Base-by-base conservation (phyloP, 441 rosid genomes). In the Brassica balearica region DNA sequence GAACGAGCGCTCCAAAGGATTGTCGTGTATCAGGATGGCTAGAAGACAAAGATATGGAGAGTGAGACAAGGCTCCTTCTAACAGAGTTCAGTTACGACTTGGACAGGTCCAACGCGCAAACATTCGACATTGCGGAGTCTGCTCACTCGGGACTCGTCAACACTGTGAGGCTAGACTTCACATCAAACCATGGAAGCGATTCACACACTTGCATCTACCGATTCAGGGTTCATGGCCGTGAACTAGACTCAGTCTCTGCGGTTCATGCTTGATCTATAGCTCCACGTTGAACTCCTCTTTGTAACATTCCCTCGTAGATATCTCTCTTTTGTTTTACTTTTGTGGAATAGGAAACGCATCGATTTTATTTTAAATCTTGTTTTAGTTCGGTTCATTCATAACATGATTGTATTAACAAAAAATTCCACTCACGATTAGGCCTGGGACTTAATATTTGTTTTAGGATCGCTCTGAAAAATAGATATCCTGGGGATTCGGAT, bases 1-100 rank as follows among this genome's bases (percentile, higher is more conserved):
- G 97, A 73, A 85, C 97, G 36, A 92, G 92, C 82, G 98, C 98
- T 51, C 97, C 98, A 14, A 95, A 90, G 88, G 86, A 92, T 75
- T 90, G 97, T 38, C 87, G 91, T 59, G 87, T 91, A 63, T 85
- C 92, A 71, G 98, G 98, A 68, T 95, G 97, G 98, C 77, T 86
- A 73, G 88, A 84, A 68, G 91, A 86, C 36, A 17, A 56, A 20
- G 73, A 84, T 38, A 43, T 11, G 46, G 84, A 82, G 51, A 43
- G 79, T 1, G 84, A 80, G 56, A 90, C 83, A 77, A 85, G 80
- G 86, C 77, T 80, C 56, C 86, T 89, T 68, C 80, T 92, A 63
- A 77, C 89, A 14, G 96, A 95, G 84, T 95, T 95, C 76, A 80
- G 74, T 43, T 95, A 92, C 59, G 92, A 92, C 79, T 91, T 95